A percentile compares a stretch with the other conserved stretches of the same genome.
These are phyloP conservation scores for Globisporangium cylindrosporum DNA, from an alignment of 352 stramenopile species.

Conservation along the genomic window DNA sequence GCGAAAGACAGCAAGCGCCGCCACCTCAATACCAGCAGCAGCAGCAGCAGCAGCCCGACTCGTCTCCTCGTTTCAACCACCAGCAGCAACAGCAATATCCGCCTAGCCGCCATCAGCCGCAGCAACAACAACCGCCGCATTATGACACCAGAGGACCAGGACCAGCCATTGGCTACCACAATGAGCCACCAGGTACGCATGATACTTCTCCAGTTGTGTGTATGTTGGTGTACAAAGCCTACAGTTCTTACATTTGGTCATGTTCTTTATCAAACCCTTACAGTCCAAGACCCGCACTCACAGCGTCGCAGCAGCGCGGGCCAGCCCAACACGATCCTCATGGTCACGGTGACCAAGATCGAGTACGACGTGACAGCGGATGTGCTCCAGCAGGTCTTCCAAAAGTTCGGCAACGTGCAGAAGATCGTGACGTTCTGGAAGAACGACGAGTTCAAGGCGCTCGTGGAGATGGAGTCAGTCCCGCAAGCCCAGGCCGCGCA, in stretches of 20 bases:
- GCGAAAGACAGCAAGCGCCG: slow-evolving; percentile 25
- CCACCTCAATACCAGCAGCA: slow-evolving; percentile 13
- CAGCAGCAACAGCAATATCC: slow-evolving; percentile 10
- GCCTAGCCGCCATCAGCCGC: neutral
- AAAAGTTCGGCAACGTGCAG: slow-evolving; percentile 81
- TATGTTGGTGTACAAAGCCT: neutral
- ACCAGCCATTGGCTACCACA: neutral
- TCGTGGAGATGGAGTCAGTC: slow-evolving; percentile 77
- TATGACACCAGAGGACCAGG: slow-evolving; percentile 17
- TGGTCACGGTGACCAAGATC: slow-evolving; percentile 80
- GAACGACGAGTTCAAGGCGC: slow-evolving; percentile 76
- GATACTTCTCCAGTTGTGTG: neutral
- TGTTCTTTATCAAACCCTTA: neutral
- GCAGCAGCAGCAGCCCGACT: neutral
- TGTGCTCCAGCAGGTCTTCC: slow-evolving; percentile 80
- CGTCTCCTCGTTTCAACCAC: neutral
- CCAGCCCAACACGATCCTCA: slow-evolving; percentile 64
- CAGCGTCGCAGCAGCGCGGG: slow-evolving; percentile 29
- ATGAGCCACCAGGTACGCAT: slow-evolving; percentile 2
- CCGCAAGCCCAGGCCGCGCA: slow-evolving; percentile 72
- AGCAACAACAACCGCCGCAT: slow-evolving; percentile 16
- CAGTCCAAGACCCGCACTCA: slow-evolving; percentile 8
- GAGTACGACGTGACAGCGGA: slow-evolving; percentile 83
- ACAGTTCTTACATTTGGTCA: neutral
- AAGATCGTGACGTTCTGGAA: slow-evolving; percentile 86